Evolutionary conservation across 2,329 filamentous ascomycete species (phyloP), one percentile per base, ranked within the genome.

Genomic region (Fusarium tuaranense): DNA sequence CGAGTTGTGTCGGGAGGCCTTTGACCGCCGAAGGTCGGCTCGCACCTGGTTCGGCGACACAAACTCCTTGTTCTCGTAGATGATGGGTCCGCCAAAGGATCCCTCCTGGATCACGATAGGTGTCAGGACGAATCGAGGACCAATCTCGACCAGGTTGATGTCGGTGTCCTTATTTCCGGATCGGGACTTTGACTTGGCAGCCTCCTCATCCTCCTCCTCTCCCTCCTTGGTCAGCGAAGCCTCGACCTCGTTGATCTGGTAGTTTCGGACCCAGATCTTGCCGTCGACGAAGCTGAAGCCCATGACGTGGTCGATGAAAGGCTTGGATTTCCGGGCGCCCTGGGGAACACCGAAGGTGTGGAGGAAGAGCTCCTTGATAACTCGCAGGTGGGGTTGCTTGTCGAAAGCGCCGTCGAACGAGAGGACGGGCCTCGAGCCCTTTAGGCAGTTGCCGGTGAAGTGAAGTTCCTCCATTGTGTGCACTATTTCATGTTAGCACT

Each of bases 1-100:
- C 66, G 89, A 88, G 76, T 94, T 94, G 85, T 97, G 96, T 76
- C 91, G 91, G 59, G 91, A 89, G 1, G 95, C 94, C 87, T 94
- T 95, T 77, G 89, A 87, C 83, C 91, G 87, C 77, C 94, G 88
- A 77, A 97, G 83, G 74, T 98, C 97, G 46, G 94, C 88, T 76
- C 97, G 89, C 74, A 98, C 91, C 85, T 98, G 94, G 89, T 99
- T 99, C 12, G 97, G 97, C 76, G 93, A 97, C 64, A 99, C 94
- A 79, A 98, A 99, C 83, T 98, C 93, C 88, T 95, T 97, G 87
- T 98, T 98, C 87, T 98, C 95, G 85, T 97, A 99, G 80, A 99
- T 97, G 75, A 98, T 95, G 4, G 97, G 96, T 0, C 97, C 97
- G 64, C 96, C 96, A 78, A 99, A 98, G 71, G 94, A 95, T 51